Percentiles rank a stretch among this genome's conserved stretches.
These are phyloP conservation scores for Cinnamomum chago DNA, from an alignment of 164 flowering plant genomes.

Conservation along the genomic window DNA sequence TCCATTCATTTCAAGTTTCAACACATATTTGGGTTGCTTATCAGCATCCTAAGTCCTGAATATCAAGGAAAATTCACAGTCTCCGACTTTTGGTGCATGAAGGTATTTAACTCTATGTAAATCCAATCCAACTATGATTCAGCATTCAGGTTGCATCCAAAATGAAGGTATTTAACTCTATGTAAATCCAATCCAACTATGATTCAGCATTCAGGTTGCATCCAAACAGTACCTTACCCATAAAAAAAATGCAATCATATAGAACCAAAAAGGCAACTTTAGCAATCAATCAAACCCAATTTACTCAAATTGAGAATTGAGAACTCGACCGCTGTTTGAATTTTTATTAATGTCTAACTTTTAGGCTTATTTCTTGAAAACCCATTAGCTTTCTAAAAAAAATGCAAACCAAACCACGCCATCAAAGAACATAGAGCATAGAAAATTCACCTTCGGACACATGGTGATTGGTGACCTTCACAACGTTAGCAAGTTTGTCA, in stretches of 20 bases:
- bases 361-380: not conserved
- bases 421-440: not conserved
- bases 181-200: not conserved
- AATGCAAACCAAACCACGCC: not conserved
- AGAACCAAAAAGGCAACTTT: not conserved
- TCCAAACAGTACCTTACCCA: not conserved
- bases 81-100: not conserved
- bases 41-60: not conserved
- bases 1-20: not conserved
- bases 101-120: not conserved
- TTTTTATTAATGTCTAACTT: not conserved
- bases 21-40: not conserved
- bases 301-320: not conserved
- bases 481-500: too few relatives aligned
- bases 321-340: not conserved
- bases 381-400: not conserved
- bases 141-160: not conserved
- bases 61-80: not conserved
- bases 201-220: not conserved
- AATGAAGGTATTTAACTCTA: not conserved
- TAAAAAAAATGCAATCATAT: not conserved
- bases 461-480: constrained; percentile 72
- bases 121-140: not conserved
- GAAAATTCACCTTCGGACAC: constrained; percentile 66
- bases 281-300: not conserved